A percentile compares a stretch with the other conserved stretches of the same genome.
Conservation (phyloP, 2,329 filamentous ascomycete genomes). For the Nannizziopsis barbatae region DNA sequence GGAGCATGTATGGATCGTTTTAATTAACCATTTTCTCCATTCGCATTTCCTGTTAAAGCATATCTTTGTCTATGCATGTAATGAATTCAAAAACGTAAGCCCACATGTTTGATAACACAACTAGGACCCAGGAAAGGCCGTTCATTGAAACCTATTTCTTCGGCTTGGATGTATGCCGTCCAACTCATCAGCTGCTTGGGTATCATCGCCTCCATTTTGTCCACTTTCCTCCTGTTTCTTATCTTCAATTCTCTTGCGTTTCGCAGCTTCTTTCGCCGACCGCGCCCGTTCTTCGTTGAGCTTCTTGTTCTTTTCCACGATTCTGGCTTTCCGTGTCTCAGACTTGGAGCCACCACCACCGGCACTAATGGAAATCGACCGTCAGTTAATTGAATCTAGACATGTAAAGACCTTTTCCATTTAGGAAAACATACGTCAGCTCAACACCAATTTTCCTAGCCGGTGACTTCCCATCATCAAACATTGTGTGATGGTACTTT, state of each 20-base stretch:
- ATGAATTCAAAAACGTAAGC: neutral
- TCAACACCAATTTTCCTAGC: slow-evolving; percentile 82
- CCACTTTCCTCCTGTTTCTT: slow-evolving; percentile 27
- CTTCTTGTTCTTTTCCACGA: slow-evolving; percentile 75
- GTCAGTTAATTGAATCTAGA: slow-evolving; percentile 2
- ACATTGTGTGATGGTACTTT: slow-evolving; percentile 76
- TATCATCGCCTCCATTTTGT: slow-evolving; percentile 17
- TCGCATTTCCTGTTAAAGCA: neutral
- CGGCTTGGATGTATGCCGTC: slow-evolving; percentile 14
- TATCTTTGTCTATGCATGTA: too few relatives aligned
- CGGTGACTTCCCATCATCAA: slow-evolving; percentile 46
- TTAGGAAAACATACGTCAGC: slow-evolving; percentile 57
- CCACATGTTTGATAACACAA: neutral
- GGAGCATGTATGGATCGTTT: slow-evolving; percentile 4
- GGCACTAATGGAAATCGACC: slow-evolving; percentile 42
- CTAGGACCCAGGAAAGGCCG: neutral
- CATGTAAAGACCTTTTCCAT: too few relatives aligned
- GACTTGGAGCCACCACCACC: slow-evolving; percentile 74
- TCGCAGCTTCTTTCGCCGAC: slow-evolving; percentile 39
- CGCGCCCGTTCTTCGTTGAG: slow-evolving; percentile 57
- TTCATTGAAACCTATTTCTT: slow-evolving; percentile 10
- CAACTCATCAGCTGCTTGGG: slow-evolving; percentile 1
- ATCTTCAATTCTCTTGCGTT: slow-evolving; percentile 35
- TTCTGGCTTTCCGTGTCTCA: slow-evolving; percentile 59
- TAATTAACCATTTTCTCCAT: neutral